Evolutionary conservation across 139 green algal species (phyloP).

Genomic region (Tetraselmis striata): DNA sequence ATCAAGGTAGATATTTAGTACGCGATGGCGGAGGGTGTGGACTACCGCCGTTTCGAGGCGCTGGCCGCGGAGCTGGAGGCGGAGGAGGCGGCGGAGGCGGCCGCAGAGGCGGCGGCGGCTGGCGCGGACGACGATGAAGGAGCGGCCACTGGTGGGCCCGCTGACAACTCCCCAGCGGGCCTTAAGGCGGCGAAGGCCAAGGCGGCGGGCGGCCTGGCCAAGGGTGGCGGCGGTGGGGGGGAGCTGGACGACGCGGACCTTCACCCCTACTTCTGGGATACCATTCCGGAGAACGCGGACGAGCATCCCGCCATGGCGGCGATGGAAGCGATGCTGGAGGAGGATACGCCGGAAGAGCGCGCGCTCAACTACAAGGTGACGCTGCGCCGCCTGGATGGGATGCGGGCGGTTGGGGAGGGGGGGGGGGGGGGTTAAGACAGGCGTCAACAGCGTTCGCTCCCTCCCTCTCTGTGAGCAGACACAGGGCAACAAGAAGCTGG

Average conservation of each 20-base stretch:
- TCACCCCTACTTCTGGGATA: slow-evolving; percentile 63
- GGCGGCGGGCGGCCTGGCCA: neutral
- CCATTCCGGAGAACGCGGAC: slow-evolving; percentile 48
- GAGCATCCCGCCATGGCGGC: slow-evolving; percentile 53
- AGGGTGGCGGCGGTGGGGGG: neutral
- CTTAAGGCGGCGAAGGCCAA: neutral
- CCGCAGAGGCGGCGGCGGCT: too few relatives aligned
- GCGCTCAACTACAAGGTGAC: slow-evolving; percentile 65
- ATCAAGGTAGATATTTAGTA: too few relatives aligned
- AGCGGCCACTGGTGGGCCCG: too few relatives aligned
- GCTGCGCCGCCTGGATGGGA: too few relatives aligned
- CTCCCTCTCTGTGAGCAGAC: slow-evolving; percentile 25
- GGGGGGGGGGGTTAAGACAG: too few relatives aligned
- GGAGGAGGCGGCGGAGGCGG: neutral
- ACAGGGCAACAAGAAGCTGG: slow-evolving; percentile 69
- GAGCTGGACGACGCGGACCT: slow-evolving; percentile 20
- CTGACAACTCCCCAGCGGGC: neutral
- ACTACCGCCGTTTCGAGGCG: neutral
- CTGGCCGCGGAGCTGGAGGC: neutral
- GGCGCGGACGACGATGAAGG: neutral
- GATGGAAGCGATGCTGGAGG: slow-evolving; percentile 60
- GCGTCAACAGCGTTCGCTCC: too few relatives aligned
- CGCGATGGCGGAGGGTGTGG: too few relatives aligned
- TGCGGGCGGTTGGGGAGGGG: too few relatives aligned
- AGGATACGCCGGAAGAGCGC: slow-evolving; percentile 61